Percentiles rank a stretch among this genome's conserved stretches.
Conservation (phyloP, 2,329 filamentous ascomycete genomes). For the Domatiomyces catenatus region DNA sequence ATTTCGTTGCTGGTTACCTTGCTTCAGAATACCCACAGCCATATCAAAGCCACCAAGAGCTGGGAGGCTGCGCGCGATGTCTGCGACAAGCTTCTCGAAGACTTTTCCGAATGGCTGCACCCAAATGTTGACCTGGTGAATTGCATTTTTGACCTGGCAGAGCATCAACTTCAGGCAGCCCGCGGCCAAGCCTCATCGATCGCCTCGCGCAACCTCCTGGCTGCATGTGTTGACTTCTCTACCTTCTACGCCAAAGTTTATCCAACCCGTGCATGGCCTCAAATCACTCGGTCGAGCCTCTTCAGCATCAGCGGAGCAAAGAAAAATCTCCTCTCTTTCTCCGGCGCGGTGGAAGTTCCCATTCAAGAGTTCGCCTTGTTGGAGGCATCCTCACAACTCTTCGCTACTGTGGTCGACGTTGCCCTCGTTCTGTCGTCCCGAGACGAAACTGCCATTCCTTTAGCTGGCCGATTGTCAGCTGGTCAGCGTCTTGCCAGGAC, state of each 20-base stretch:
- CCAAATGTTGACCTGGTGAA: constrained; percentile 53
- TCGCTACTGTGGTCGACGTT: constrained; percentile 60
- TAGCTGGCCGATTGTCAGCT: neutral
- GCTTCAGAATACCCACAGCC: constrained; percentile 31
- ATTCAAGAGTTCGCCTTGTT: constrained; percentile 65
- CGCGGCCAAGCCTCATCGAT: constrained; percentile 45
- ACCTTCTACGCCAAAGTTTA: constrained; percentile 54
- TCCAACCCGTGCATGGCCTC: constrained; percentile 79
- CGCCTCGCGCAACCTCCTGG: constrained; percentile 50
- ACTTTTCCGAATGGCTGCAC: constrained; percentile 35
- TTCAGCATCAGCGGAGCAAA: constrained; percentile 61
- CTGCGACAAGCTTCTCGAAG: constrained; percentile 32
- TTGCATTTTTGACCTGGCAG: constrained; percentile 72
- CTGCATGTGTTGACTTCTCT: constrained; percentile 69
- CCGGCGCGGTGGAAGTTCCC: constrained; percentile 69
- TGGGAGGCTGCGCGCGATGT: constrained; percentile 19
- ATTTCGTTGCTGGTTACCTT: constrained; percentile 60
- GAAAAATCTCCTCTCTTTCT: constrained; percentile 60
- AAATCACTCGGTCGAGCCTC: constrained; percentile 65
- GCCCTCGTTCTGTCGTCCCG: constrained; percentile 34
- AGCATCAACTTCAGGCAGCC: constrained; percentile 41
- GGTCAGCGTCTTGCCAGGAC: constrained; percentile 39
- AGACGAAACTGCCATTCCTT: constrained; percentile 1
- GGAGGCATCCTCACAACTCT: constrained; percentile 55
- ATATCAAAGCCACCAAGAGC: constrained; percentile 13